Evolutionary conservation across 305 asterid species (phyloP), one percentile per base, ranked within the genome.

Genomic region (Fraxinus xanthoxyloides): DNA sequence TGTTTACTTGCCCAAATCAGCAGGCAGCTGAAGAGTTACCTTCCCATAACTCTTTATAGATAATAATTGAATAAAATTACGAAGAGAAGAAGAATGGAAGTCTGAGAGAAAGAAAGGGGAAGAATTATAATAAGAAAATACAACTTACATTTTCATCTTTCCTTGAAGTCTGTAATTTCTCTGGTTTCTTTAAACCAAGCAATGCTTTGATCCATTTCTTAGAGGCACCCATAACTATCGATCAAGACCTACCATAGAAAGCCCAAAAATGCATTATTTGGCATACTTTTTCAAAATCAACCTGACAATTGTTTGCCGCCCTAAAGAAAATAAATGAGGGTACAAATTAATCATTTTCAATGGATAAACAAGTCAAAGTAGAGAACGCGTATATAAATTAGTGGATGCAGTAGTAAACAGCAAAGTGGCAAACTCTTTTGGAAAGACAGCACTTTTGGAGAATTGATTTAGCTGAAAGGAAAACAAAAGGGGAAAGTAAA

Each of bases 191-290:
- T 86, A 89, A 87, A 80, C 98, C 92, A 77, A 95, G 90, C 89
- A 92, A 84, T 23, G 95, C 86, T 88, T 87, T 93, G 85, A 93
- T 88, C 98, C 98, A 95, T 86, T 92, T 95, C 89, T 90, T 91
- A 35, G 98, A 78, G 77, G 90, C 92, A 77, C 97, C 98, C 98
- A 95, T 95, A 83, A 81, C 84, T 76, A 77, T 74, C 77, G 34
- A 79, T 78, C 82, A 83, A 63, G 69, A 85, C 89, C 97, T 94
- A 95, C 23, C 87, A 86, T 77, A 56, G 48, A 31, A 80, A 72
- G 24, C 76, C 69, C 34, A 72, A 46, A 34, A 15, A 72, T 81
- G 76, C n/a, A 79, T 43, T 78, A 28, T 73, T 75, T 72, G 19
- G 61, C 80, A 38, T 56, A 38, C 79, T 24, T 43, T 75, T 32